A percentile compares a stretch with the other conserved stretches of the same genome.
These are phyloP conservation scores for Penicillium macrosclerotiorum DNA, from an alignment of 495 filamentous ascomycete genomes.

Conservation along the genomic window DNA sequence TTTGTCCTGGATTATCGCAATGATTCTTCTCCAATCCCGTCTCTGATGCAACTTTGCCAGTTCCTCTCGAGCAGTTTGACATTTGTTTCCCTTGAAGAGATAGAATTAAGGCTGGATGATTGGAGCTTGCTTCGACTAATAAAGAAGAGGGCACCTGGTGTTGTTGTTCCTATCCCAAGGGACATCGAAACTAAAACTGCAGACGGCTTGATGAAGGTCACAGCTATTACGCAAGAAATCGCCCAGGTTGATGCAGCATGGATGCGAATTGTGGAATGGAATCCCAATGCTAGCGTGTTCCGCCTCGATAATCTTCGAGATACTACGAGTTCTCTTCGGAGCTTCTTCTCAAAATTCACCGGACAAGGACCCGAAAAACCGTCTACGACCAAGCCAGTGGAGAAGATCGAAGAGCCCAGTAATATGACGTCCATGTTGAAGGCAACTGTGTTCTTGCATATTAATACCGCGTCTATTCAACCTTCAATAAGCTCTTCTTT, in stretches of 20 bases:
- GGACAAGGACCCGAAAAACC: conserved; percentile 39
- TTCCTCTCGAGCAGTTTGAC: conserved; percentile 95
- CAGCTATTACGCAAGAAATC: conserved; percentile 69
- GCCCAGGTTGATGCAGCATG: conserved; percentile 89
- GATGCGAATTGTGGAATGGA: conserved; percentile 87
- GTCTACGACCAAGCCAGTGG: conserved; percentile 22
- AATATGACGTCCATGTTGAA: conserved; percentile 65
- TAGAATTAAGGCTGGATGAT: conserved; percentile 90
- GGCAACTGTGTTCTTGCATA: conserved; percentile 81
- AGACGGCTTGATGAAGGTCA: conserved; percentile 81
- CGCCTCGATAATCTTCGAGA: conserved; percentile 41
- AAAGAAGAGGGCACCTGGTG: conserved; percentile 80
- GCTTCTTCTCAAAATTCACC: conserved; percentile 76
- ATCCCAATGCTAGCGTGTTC: conserved; percentile 49
- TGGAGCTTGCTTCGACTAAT: conserved; percentile 71
- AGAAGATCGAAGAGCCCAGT: conserved; percentile 39
- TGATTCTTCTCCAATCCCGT: conserved; percentile 77
- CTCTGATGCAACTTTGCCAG: conserved; percentile 78
- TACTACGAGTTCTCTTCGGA: conserved; percentile 61
- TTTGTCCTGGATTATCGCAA: conserved; percentile 94
- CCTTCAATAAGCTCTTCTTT: conserved; percentile 66
- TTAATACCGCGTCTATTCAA: conserved; percentile 77
- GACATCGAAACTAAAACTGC: conserved; percentile 78
- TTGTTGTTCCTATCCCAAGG: conserved; percentile 68
- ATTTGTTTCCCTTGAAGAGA: conserved; percentile 82